These are phyloP conservation scores for Cucumis melo DNA, from an alignment of 306 rosid genomes.

Conservation along the genomic window DNA sequence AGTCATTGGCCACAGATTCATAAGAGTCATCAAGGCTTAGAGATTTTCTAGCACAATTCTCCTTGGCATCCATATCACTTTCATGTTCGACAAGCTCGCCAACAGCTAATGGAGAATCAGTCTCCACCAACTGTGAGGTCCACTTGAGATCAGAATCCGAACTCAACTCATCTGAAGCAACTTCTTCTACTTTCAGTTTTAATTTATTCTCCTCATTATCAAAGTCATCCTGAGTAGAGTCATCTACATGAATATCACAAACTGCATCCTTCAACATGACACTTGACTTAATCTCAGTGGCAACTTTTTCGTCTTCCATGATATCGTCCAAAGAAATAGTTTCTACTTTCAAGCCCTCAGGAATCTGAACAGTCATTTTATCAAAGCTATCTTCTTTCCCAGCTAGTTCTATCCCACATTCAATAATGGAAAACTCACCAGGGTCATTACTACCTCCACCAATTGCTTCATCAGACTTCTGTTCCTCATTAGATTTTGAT, in stretches of 20 bases:
- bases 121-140: conserved; percentile 9
- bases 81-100: conserved; percentile 18
- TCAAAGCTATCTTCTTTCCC: conserved; percentile 26
- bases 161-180: conserved; percentile 16
- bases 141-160: conserved; percentile 10
- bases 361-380: conserved; percentile 15
- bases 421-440: conserved; percentile 34
- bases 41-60: conserved; percentile 21
- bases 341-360: conserved; percentile 29
- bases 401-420: conserved; percentile 46
- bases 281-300: conserved; percentile 12
- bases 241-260: conserved; percentile 11
- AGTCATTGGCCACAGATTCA: conserved; percentile 57
- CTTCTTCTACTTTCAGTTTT: conserved; percentile 14
- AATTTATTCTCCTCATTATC: conserved; percentile 16
- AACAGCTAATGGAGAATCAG: background rate
- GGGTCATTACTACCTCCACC: conserved; percentile 22
- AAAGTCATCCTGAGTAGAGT: conserved; percentile 8
- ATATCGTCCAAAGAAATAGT: conserved; percentile 29
- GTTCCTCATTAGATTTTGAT: conserved; percentile 14
- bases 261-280: conserved; percentile 15
- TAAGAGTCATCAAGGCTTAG: conserved; percentile 35
- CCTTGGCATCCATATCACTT: conserved; percentile 10
- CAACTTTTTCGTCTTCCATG: conserved; percentile 25
- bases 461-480: conserved; percentile 25